phyloP scores from a whole-genome alignment of 1,284 basidiomycete species.

The Ceratobasidium theobromae region DNA sequence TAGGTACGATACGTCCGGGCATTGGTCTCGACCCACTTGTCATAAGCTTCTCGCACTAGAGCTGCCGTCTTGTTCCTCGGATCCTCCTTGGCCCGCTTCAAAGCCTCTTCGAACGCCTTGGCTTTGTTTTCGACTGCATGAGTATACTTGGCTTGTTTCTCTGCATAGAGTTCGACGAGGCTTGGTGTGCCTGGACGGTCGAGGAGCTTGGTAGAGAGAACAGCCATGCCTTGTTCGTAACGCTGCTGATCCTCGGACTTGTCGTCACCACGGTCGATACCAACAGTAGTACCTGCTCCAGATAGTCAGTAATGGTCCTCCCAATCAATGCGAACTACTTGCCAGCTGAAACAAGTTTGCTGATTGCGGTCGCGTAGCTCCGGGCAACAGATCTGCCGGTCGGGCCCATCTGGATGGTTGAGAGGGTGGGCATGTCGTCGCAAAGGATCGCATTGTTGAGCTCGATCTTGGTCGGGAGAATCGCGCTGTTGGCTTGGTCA shows the following conservation, averaged over 20 bases:
- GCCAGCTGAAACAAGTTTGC: constrained; percentile 1
- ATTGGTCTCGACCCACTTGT: not conserved
- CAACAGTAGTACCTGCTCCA: not conserved
- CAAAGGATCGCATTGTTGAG: constrained; percentile 1
- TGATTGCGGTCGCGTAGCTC: not conserved
- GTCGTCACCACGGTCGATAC: not conserved
- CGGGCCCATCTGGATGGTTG: constrained; percentile 2
- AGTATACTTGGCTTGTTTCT: not conserved
- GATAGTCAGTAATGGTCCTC: too few relatives aligned
- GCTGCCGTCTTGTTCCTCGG: not conserved
- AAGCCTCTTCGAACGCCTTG: constrained; percentile 1
- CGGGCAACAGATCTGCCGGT: constrained; percentile 1
- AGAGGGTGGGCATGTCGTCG: constrained; percentile 4
- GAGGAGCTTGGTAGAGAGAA: not conserved
- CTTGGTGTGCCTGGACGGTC: not conserved
- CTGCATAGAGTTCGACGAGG: not conserved
- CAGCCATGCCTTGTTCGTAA: not conserved
- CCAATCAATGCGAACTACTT: not conserved
- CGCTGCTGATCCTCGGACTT: not conserved
- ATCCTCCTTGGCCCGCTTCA: not conserved
- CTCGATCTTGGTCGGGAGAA: not conserved
- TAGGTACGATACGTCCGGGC: not conserved
- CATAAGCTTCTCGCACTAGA: not conserved
- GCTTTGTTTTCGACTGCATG: not conserved
- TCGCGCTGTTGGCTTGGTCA: too few relatives aligned